Evolutionary conservation across 768 basidiomycete genomes (phyloP), one percentile per base, ranked within the genome.

Genomic region (Boletus insuetus): DNA sequence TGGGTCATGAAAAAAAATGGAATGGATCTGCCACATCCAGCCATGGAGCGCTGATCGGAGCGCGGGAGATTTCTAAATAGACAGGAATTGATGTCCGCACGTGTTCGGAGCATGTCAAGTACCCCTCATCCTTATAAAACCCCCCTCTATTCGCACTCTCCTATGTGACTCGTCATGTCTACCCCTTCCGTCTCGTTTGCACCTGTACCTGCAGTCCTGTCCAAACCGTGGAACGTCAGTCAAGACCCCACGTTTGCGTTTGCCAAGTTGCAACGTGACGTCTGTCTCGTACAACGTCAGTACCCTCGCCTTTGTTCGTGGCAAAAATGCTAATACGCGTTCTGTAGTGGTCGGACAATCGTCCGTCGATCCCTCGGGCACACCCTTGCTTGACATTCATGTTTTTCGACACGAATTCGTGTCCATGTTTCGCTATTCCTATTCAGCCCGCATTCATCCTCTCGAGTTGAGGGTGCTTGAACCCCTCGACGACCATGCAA

Each of bases 371-470:
- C 14, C 58, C 4, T 62, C 58, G 4, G 54, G 56, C 3, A 47
- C 58, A 2, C 51, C 58, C 11, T 24, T 54, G n/a, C 50, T 70
- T 20, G 61, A 65, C 32, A 49, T 73, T 1, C 57, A 65, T 31
- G 39, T 72, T 48, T 72, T 72, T 54, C 60, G 64, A 17, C 82
- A 85, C 63, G 84, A 85, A 67, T 84, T 84, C 58, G 80, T 81
- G 66, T 80, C 80, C 59, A 86, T 86, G 49, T 86, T 85, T 61
- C 82, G 84, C 38, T 79, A 82, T 53, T 70, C 70, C 1, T 79
- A 85, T 56, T 79, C 81, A 13, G 59, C 75, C 3, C 76, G 82
- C 19, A 47, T 72, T 0, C 63, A 61, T 34, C 66, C 70, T 11
- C 58, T 58, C 17, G 70, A 72, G 49, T 75, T 86, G 14, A 73